Base-by-base conservation (phyloP, 164 flowering plant species). In the Umbilicus rupestris region DNA sequence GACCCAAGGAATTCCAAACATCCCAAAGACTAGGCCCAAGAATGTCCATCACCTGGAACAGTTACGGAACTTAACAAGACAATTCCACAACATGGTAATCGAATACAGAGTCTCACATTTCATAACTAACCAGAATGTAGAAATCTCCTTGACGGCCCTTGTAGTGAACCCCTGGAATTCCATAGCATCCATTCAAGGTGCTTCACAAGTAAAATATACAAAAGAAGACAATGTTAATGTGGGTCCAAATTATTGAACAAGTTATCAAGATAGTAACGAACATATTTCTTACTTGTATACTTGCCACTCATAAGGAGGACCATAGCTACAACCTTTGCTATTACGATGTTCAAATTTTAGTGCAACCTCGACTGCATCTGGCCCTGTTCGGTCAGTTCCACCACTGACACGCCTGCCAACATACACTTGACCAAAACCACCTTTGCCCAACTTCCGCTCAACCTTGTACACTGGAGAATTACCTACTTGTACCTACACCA, bases 11-110 rank as follows among this genome's bases (percentile, higher is more conserved):
- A 78, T 89, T 89, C 97, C 97, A 91, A 26, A 86, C 84, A 85
- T 91, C 97, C 97, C 97, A 91, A 47, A 91, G 75, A 69, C 97
- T 91, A 10, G 97, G 96, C 11, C 97, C 97, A 52, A 91, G 71
- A 89, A 87, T 87, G 78, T 91, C 97, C 97, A 91, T 91, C 67
- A 91, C 95, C 97, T 90, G 75, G 28, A 55, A 55, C 29, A 28
- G 33, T 55, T 26, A 55, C 33, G 14, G 7, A 55, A 55, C 17
- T 55, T 55, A 3, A 29, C 19, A 55, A 28, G 60, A 55, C 28
- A 9, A 9, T 7, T 6, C 9, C 20, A 12, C 33, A 2, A 3
- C 33, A 12, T 28, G 33, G 33, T 26, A 55, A 30, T 55, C 19
- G 11, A 15, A 55, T 6, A 26, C 33, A 15, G 24, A 28, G 17